Conservation (phyloP, 2,329 filamentous ascomycete genomes). For the Talaromyces pinophilus region DNA sequence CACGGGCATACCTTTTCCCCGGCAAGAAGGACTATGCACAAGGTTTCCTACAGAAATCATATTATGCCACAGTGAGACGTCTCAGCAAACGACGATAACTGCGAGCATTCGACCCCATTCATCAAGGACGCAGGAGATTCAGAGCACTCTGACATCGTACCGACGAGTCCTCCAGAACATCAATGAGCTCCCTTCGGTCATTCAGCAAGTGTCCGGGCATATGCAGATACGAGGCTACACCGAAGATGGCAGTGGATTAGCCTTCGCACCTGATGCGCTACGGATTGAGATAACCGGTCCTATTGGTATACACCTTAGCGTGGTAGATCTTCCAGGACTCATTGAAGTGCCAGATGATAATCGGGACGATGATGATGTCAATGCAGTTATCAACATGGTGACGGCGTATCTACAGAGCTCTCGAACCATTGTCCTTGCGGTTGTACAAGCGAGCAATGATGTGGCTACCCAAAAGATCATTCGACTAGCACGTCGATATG, state of each 20-base stretch:
- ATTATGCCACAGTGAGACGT: not conserved
- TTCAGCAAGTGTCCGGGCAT: not conserved
- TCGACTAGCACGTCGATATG: not conserved
- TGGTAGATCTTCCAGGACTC: constrained; percentile 11
- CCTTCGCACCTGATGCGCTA: constrained; percentile 5
- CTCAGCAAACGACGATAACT: not conserved
- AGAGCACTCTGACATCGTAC: not conserved
- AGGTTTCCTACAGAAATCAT: constrained; percentile 13
- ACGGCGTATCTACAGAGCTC: not conserved
- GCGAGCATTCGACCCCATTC: not conserved
- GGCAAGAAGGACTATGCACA: constrained; percentile 4
- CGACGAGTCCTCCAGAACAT: not conserved
- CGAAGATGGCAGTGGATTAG: not conserved
- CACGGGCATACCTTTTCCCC: constrained; percentile 1
- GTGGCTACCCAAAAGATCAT: constrained; percentile 17
- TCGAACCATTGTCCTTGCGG: constrained; percentile 18
- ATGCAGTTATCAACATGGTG: not conserved
- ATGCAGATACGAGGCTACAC: not conserved
- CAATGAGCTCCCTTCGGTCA: not conserved
- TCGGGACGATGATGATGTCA: not conserved
- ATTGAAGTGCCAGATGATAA: not conserved
- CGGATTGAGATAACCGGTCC: not conserved
- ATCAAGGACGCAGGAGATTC: not conserved
- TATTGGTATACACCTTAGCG: not conserved
- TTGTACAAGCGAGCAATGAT: constrained; percentile 14